A percentile compares a stretch with the other conserved stretches of the same genome.
phyloP scores from a whole-genome alignment of 2,329 filamentous ascomycete genomes.

The Diatrype stigma region DNA sequence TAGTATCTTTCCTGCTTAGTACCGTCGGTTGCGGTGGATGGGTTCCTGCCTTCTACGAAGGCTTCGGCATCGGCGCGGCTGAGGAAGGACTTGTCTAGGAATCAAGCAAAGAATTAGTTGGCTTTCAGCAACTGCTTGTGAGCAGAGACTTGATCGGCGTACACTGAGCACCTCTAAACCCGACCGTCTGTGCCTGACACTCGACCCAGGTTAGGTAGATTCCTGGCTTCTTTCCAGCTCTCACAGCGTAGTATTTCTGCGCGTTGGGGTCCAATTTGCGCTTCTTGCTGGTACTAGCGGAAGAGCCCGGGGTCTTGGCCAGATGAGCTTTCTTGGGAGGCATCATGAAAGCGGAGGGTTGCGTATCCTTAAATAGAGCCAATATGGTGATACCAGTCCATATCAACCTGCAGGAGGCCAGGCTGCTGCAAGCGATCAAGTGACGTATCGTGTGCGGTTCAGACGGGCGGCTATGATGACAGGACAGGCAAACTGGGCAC shows the following conservation, averaged over 20 bases:
- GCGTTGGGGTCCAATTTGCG: constrained; percentile 41
- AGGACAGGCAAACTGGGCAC: constrained; percentile 6
- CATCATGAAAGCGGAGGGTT: constrained; percentile 17
- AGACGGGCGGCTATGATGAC: constrained; percentile 22
- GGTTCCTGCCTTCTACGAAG: constrained; percentile 63
- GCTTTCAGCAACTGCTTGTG: not conserved
- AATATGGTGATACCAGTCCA: constrained; percentile 18
- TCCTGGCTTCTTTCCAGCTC: constrained; percentile 51
- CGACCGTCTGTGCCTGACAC: constrained; percentile 56
- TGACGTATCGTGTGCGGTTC: constrained; percentile 16
- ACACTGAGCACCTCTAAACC: constrained; percentile 65
- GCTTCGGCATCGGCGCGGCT: constrained; percentile 71
- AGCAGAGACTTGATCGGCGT: constrained; percentile 33
- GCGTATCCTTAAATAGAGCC: constrained; percentile 6
- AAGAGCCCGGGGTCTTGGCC: constrained; percentile 8
- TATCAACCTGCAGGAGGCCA: constrained; percentile 14
- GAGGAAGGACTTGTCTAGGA: constrained; percentile 73
- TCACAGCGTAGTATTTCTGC: constrained; percentile 62
- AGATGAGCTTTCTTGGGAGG: constrained; percentile 17
- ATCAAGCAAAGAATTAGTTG: constrained; percentile 5
- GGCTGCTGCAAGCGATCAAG: constrained; percentile 1
- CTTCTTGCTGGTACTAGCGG: constrained; percentile 35
- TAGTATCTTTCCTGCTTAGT: constrained; percentile 49
- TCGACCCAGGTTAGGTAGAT: constrained; percentile 61
- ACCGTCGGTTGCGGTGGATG: constrained; percentile 31